Evolutionary conservation across 1,284 basidiomycete species (phyloP).

Genomic region (Ganoderma sp.): DNA sequence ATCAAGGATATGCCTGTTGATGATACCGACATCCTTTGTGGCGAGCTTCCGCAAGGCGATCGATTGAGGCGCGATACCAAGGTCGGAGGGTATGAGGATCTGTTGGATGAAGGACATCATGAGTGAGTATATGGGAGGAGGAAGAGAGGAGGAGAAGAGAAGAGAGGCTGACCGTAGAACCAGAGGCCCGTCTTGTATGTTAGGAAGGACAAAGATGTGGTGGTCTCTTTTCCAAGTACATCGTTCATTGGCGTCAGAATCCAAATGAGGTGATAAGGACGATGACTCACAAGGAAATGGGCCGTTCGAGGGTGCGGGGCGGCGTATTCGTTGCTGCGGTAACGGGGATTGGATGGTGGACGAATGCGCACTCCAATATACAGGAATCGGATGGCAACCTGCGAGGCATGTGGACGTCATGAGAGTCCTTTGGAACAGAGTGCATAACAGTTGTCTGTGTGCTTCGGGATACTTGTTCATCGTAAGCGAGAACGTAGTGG

Average conservation of each 20-base stretch:
- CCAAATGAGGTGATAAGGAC: background rate
- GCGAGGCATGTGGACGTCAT: too few relatives aligned
- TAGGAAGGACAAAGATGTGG: background rate
- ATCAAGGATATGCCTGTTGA: slow-evolving; percentile 11
- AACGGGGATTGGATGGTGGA: slow-evolving; percentile 1
- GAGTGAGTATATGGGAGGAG: background rate
- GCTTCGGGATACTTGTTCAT: too few relatives aligned
- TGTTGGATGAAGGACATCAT: slow-evolving; percentile 2
- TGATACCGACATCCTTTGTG: background rate
- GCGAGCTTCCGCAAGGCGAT: background rate
- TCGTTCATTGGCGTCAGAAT: background rate
- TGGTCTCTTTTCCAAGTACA: background rate
- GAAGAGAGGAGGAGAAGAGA: background rate
- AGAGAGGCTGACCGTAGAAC: background rate
- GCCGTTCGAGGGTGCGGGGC: background rate
- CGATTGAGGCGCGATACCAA: background rate
- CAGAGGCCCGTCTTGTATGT: background rate
- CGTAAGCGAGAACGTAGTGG: too few relatives aligned
- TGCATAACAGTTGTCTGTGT: too few relatives aligned
- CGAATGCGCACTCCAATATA: too few relatives aligned
- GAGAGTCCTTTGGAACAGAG: too few relatives aligned
- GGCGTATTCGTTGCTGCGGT: background rate
- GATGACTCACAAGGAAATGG: background rate
- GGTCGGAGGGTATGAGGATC: background rate
- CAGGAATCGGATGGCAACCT: too few relatives aligned